phyloP scores from a whole-genome alignment of 768 basidiomycete species.

The Tulasnella sp. region DNA sequence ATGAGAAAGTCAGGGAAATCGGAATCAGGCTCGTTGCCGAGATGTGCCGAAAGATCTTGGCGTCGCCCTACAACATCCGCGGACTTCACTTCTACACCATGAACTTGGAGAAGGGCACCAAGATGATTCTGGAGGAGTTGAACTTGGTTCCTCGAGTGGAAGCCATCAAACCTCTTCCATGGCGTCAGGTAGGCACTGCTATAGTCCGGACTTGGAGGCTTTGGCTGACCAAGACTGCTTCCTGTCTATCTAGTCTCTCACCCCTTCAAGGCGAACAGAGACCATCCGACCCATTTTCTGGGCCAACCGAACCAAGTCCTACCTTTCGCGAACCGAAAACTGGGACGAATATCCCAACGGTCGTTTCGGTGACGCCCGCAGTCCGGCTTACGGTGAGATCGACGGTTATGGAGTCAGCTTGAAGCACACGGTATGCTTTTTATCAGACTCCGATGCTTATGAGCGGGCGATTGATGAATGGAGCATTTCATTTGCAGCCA shows the following conservation, averaged over 20 bases:
- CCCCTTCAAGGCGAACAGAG: conserved; percentile 85
- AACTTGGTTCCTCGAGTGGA: conserved; percentile 83
- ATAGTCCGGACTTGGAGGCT: not conserved
- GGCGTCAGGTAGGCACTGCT: conserved; percentile 73
- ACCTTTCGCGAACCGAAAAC: conserved; percentile 92
- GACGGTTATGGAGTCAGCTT: conserved; percentile 94
- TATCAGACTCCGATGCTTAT: too few species aligned
- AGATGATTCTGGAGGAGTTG: conserved; percentile 91
- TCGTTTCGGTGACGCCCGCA: conserved; percentile 94
- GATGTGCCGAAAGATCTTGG: conserved; percentile 85
- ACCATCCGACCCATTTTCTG: conserved; percentile 97
- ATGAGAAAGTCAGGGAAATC: conserved; percentile 86
- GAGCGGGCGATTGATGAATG: not conserved
- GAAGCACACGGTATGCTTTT: conserved; percentile 70
- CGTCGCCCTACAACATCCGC: conserved; percentile 72
- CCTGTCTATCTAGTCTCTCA: conserved; percentile 65
- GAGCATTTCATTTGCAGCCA: conserved; percentile 49
- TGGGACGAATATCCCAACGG: conserved; percentile 99
- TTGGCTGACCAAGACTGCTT: not conserved
- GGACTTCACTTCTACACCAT: conserved; percentile 97
- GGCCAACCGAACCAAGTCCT: conserved; percentile 95
- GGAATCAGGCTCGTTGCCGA: conserved; percentile 94
- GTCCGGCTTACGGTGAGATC: conserved; percentile 96
- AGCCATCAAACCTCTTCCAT: conserved; percentile 91
- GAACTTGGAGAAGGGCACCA: conserved; percentile 93